These are phyloP conservation scores for Pascua sp. DNA, from an alignment of 1,284 basidiomycete genomes.

Conservation along the genomic window DNA sequence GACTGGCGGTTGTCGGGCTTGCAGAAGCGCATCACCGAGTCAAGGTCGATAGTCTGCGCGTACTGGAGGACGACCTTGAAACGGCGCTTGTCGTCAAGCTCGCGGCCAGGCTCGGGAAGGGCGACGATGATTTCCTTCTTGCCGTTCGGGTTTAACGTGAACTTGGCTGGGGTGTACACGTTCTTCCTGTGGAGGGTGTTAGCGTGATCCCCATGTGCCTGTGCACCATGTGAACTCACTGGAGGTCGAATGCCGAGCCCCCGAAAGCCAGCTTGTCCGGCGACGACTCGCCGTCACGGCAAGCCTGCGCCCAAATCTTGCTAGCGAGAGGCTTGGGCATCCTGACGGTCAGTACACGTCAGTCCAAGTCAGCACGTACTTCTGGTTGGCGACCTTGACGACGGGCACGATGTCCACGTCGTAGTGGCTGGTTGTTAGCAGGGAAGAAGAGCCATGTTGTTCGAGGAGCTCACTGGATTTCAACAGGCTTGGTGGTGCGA, in stretches of 20 bases:
- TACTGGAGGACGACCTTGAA: conserved; percentile 43
- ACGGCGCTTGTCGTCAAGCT: conserved; percentile 33
- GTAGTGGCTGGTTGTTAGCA: conserved; percentile 20
- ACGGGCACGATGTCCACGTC: conserved; percentile 13
- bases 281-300: conserved; percentile 14
- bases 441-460: too few species aligned
- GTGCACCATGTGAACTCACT: conserved; percentile 27
- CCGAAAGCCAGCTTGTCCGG: conserved; percentile 25
- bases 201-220: not conserved
- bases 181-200: conserved; percentile 31
- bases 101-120: conserved; percentile 40
- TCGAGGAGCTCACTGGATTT: conserved; percentile 25
- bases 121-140: conserved; percentile 37
- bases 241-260: conserved; percentile 36
- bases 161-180: conserved; percentile 36
- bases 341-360: conserved; percentile 19
- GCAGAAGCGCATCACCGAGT: conserved; percentile 40
- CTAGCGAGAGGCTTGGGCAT: conserved; percentile 41
- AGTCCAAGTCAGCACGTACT: conserved; percentile 19
- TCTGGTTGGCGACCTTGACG: conserved; percentile 16
- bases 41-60: conserved; percentile 37
- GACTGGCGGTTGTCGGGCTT: conserved; percentile 31
- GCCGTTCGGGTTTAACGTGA: conserved; percentile 23
- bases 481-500: conserved; percentile 29
- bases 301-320: conserved; percentile 34